Percentiles rank a stretch among this genome's conserved stretches.
Evolutionary conservation across 179 eudicot genomes (phyloP).

Genomic region (Silene vulgaris): DNA sequence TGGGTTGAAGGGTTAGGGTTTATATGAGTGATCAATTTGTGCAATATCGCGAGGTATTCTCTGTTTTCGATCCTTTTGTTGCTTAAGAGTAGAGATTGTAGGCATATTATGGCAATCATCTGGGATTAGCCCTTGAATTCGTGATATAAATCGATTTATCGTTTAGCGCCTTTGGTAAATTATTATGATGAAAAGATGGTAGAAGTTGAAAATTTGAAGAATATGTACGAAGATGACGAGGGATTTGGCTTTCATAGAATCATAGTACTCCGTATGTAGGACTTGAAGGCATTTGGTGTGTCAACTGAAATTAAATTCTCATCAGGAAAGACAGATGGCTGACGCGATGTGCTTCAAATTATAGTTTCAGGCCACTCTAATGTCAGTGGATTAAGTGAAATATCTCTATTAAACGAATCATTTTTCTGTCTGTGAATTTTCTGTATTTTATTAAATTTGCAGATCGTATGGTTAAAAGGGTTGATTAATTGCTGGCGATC

Average conservation of each 20-base stretch:
- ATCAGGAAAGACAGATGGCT: background rate
- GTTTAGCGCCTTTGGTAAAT: background rate
- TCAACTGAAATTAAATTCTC: background rate
- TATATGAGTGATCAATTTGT: background rate
- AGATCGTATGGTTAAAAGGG: conserved; percentile 18
- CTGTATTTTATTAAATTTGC: conserved; percentile 1
- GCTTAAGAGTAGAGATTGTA: background rate
- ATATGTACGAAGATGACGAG: background rate
- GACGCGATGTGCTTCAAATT: background rate
- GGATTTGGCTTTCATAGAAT: background rate
- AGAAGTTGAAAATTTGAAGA: background rate
- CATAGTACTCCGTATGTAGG: background rate
- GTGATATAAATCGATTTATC: no score
- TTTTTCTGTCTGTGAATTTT: background rate
- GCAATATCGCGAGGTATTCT: background rate
- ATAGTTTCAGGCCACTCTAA: background rate
- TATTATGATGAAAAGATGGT: background rate
- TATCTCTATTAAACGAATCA: background rate
- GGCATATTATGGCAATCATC: background rate
- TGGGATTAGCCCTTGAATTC: background rate
- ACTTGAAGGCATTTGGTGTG: background rate
- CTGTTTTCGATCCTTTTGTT: background rate
- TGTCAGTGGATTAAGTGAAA: background rate
- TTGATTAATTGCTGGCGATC: conserved; percentile 15
- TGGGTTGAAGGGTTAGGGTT: background rate